Conservation (phyloP, 441 rosid genomes). For the Erodium texanum region DNA sequence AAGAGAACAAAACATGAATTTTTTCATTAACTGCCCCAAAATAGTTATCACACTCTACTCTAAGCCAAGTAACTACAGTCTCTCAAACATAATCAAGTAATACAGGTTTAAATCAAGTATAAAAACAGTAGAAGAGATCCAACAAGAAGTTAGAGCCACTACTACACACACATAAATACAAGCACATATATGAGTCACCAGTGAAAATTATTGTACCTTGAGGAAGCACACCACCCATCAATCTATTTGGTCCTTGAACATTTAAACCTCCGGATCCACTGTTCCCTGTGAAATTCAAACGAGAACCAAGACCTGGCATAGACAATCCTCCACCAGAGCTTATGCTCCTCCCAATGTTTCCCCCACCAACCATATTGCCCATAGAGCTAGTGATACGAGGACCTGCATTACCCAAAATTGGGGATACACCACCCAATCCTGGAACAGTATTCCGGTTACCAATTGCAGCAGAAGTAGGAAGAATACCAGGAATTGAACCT, state of each 20-base stretch:
- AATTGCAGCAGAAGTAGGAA: slow-evolving; percentile 69
- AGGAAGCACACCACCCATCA: slow-evolving; percentile 75
- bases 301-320: slow-evolving; percentile 72
- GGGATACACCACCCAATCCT: slow-evolving; percentile 82
- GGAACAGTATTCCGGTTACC: slow-evolving; percentile 59
- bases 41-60: background rate
- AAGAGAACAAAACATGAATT: background rate
- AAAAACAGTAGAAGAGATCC: background rate
- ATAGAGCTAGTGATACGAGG: slow-evolving; percentile 75
- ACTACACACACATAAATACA: background rate
- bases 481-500: slow-evolving; percentile 87
- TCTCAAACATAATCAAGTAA: background rate
- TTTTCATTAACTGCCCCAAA: background rate
- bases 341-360: slow-evolving; percentile 72
- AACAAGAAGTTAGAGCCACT: background rate
- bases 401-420: slow-evolving; percentile 74
- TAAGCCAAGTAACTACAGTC: background rate
- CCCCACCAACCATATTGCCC: slow-evolving; percentile 91
- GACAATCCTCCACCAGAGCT: slow-evolving; percentile 77
- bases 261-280: slow-evolving; percentile 74
- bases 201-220: slow-evolving; percentile 49
- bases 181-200: background rate
- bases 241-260: slow-evolving; percentile 79
- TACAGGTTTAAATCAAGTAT: background rate
- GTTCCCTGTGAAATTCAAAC: slow-evolving; percentile 58